These are phyloP conservation scores for Rhizopus stolonifer DNA, from an alignment of 371 early-diverging fungal genomes.

Conservation along the genomic window DNA sequence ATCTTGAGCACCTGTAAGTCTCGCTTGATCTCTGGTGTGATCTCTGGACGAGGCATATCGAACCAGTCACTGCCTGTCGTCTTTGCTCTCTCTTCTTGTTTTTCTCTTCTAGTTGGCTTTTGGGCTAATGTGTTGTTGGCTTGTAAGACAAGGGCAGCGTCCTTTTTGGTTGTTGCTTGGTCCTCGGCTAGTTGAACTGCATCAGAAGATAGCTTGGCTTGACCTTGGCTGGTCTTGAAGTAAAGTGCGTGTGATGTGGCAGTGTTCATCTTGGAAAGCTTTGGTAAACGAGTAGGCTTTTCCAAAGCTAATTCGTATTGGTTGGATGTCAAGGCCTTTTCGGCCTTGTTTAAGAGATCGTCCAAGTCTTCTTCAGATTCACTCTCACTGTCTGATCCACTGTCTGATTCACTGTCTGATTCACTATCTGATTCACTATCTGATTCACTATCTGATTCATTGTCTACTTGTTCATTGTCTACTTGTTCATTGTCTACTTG, in stretches of 20 bases:
- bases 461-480: slow-evolving; percentile 3
- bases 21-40: slow-evolving; percentile 86
- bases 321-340: slow-evolving; percentile 39
- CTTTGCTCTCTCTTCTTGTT: slow-evolving; percentile 60
- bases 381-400: background rate
- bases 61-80: slow-evolving; percentile 88
- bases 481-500: background rate
- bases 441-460: background rate
- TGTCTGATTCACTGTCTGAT: background rate
- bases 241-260: slow-evolving; percentile 35
- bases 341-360: slow-evolving; percentile 48
- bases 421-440: background rate
- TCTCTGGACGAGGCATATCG: slow-evolving; percentile 82
- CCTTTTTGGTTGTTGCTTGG: slow-evolving; percentile 12
- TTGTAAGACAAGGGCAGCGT: slow-evolving; percentile 22
- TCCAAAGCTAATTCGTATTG: slow-evolving; percentile 21
- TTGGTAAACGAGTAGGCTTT: slow-evolving; percentile 12
- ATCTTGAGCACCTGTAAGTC: slow-evolving; percentile 85
- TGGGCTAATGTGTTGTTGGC: slow-evolving; percentile 23
- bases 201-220: slow-evolving; percentile 20
- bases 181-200: slow-evolving; percentile 23
- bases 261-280: slow-evolving; percentile 42
- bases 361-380: slow-evolving; percentile 43
- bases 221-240: slow-evolving; percentile 19
- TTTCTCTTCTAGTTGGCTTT: slow-evolving; percentile 26